A percentile compares a stretch with the other conserved stretches of the same genome.
These are phyloP conservation scores for Malus hybrid DNA, from an alignment of 331 rosid species.

Conservation along the genomic window DNA sequence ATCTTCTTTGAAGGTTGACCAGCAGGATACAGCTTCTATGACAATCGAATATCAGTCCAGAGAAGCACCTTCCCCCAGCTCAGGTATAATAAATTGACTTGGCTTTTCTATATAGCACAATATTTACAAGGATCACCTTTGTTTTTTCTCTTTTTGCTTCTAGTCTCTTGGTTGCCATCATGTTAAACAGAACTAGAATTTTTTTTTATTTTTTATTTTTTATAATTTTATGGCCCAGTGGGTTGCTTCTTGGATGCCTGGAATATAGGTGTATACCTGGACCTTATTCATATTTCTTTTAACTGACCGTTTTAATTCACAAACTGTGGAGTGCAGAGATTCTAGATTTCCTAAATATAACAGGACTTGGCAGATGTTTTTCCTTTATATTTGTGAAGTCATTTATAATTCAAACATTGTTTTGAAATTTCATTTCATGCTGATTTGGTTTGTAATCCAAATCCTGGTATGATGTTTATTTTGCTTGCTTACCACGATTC, in stretches of 20 bases:
- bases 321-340: not conserved
- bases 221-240: not conserved
- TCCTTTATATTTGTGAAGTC: not conserved
- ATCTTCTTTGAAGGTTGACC: slow-evolving; percentile 53
- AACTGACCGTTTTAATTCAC: not conserved
- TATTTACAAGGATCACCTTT: not conserved
- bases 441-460: not conserved
- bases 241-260: not conserved
- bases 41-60: slow-evolving; percentile 41
- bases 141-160: not conserved
- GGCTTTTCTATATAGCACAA: not conserved
- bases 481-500: not conserved
- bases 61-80: slow-evolving; percentile 68
- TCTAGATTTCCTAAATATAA: not conserved
- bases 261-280: not conserved
- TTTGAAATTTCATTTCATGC: not conserved
- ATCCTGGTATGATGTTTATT: not conserved
- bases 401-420: not conserved
- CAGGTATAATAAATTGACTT: slow-evolving; percentile 40
- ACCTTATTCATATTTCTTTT: not conserved
- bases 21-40: slow-evolving; percentile 46
- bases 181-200: not conserved
- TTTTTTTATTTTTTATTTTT: slow-evolving; percentile 6
- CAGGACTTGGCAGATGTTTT: not conserved
- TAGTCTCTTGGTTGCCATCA: not conserved